Evolutionary conservation across 768 basidiomycete species (phyloP).

Genomic region (Rhizopogon vinicolor): DNA sequence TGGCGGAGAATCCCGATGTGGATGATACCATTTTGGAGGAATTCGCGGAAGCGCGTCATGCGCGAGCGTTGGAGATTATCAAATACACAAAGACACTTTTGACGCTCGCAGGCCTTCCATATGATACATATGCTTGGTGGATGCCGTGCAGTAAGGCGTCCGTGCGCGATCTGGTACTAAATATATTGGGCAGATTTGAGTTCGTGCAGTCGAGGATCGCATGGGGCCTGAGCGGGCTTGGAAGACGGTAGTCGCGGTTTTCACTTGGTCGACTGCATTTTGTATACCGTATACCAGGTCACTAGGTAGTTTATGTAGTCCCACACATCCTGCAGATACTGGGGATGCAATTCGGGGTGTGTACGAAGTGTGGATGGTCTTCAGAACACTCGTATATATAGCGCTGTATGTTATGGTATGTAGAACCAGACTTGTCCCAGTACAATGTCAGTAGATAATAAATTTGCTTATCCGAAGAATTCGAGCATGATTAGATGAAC

Average conservation of each 20-base stretch:
- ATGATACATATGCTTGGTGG: constrained; percentile 16
- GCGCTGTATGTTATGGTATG: no score
- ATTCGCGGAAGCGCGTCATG: constrained; percentile 32
- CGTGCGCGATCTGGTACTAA: constrained; percentile 22
- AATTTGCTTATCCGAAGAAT: no score
- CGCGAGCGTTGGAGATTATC: constrained; percentile 39
- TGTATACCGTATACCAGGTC: no score
- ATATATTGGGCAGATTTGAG: constrained; percentile 13
- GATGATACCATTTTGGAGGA: constrained; percentile 28
- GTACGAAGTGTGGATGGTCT: no score
- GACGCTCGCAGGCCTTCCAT: constrained; percentile 17
- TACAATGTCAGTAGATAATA: no score
- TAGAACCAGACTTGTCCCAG: no score
- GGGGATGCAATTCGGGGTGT: no score
- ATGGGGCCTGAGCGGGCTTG: constrained; percentile 24
- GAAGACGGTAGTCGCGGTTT: constrained; percentile 10
- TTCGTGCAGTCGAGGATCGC: constrained; percentile 12
- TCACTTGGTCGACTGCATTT: no score
- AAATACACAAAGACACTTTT: constrained; percentile 33
- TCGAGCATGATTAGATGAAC: no score
- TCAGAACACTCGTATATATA: no score
- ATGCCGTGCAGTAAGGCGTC: constrained; percentile 21
- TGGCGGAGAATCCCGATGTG: constrained; percentile 4
- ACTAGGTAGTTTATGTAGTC: no score
- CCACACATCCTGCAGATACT: no score